Evolutionary conservation across 352 stramenopile species (phyloP), one percentile per base, ranked within the genome.

Genomic region (Globisporangium perplexum): DNA sequence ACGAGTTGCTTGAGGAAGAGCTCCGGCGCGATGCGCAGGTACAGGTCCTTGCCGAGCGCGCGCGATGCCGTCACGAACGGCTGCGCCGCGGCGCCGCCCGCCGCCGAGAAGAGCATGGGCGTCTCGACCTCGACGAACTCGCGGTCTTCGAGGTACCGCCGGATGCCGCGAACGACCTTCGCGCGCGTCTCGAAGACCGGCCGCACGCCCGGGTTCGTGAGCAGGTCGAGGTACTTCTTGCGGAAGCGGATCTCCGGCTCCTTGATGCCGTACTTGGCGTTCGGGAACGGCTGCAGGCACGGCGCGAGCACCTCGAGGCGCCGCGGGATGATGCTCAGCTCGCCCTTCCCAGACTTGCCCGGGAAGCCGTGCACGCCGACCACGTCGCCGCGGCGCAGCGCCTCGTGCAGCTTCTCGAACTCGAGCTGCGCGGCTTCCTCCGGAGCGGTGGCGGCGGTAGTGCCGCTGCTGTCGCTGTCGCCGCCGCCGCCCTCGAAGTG

Each of bases 31-130:
- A 96, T 95, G 43, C 96, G 88, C 54, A 99, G 78, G 53, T 95
- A 99, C 62, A 99, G 69, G 30, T 99, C 88, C 48, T 98, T 91
- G 39, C 93, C 90, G 4, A 99, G 72, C 22, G 97, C 96, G 52
- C 98, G 98, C 62, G 98, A 98, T 58, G 95, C 88, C 4, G 97
- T 99, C 49, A 98, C 87, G 70, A 99, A 99, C 11, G 97, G 97
- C 70, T 97, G 95, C 14, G 97, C 97, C 6, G 96, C 95, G 2
- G 97, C 97, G 41, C 97, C 97, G 35, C 97, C 97, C 14, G 96
- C 90, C 23, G 98, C 95, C 53, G 98, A 98, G 74, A 98, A 98
- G 69, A 99, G 94, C 84, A 99, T 98, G 22, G 97, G 97, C 39
- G 97, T 99, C 77, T 99, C 97, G 5, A 95, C 82, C 63, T 95